phyloP scores from a whole-genome alignment of 225 moss, liverwort and hornwort genomes.

The Polytrichum commune region DNA sequence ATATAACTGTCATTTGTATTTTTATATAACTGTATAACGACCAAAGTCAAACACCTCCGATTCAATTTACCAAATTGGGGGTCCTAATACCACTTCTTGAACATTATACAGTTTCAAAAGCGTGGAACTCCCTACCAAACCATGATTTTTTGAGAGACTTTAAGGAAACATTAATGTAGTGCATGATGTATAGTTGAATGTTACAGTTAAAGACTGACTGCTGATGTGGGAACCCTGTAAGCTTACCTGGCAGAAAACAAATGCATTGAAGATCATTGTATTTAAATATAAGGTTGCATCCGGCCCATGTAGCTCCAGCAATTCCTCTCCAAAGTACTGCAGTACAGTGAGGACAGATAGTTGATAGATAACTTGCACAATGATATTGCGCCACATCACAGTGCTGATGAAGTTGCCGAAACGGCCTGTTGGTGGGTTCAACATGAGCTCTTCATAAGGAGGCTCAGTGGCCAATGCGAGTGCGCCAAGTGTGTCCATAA shows the following conservation, averaged over 20 bases:
- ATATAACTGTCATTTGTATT: no score
- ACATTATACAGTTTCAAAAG: no score
- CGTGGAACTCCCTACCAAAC: no score
- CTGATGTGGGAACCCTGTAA: no score
- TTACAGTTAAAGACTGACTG: no score
- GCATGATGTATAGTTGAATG: no score
- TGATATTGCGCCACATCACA: conserved; percentile 21
- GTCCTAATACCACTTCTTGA: no score
- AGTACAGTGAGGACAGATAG: conserved; percentile 11
- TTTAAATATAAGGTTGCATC: conserved; percentile 5
- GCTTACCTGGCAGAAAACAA: conserved; percentile 25
- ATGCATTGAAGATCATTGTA: conserved; percentile 25
- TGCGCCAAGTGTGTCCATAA: conserved; percentile 30
- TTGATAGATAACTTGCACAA: conserved; percentile 20
- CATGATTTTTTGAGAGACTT: no score
- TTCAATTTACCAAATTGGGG: no score
- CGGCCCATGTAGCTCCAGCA: conserved; percentile 6
- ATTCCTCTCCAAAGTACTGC: conserved; percentile 13
- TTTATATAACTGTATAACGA: no score
- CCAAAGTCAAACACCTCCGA: no score
- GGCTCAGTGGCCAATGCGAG: conserved; percentile 26
- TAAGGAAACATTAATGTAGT: no score
- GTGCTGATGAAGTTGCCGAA: conserved; percentile 14
- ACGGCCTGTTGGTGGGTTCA: conserved; percentile 10
- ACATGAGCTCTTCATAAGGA: conserved; percentile 22